Evolutionary conservation across 1,284 basidiomycete species (phyloP), one percentile per base, ranked within the genome.

Genomic region (Austroboletus rostrupii): DNA sequence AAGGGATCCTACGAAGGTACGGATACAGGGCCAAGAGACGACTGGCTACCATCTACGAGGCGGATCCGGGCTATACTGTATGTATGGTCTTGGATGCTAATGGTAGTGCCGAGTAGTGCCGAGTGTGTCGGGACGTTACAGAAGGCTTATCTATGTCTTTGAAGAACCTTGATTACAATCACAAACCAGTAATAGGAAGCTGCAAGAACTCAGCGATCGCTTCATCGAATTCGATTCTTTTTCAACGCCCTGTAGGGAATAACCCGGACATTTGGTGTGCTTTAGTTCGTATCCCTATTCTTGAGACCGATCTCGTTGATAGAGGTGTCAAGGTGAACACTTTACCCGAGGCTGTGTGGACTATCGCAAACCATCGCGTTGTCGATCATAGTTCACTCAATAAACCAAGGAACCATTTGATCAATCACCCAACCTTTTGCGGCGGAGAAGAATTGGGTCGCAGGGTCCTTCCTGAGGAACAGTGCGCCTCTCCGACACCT

Each of bases 291-390:
- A 11, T 14, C 3, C n/a, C 29, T 33, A 58, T 40, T 31, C 12
- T 21, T 29, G 10, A 23, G 13, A 10, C 33, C 67, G 64, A 79
- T 52, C 58, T 80, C 12, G 60, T 78, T 29, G 48, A 57, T 21
- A 77, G 77, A 3, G 77, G 76, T 5, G 71, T 76, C 21, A 79
- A 79, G 62, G 64, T 67, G 46, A 76, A 77, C 45, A 71, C 74
- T 0, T 64, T 78, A 6, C 73, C 74, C 0, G 74, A 77, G 56
- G 60, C 61, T 17, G 69, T 62, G 8, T 61, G 58, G 32, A 68
- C 71, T 6, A 57, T 72, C 19, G 56, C 70, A 46, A 76, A 80
- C 54, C 67, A 76, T 53, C 70, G 73, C 3, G 67, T 77, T 54
- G 70, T 66, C 37, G 69, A 70, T 39, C 59, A 70, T 38, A 67